Base-by-base conservation (phyloP, 225 moss, liverwort and hornwort species). In the Neckera pumila region DNA sequence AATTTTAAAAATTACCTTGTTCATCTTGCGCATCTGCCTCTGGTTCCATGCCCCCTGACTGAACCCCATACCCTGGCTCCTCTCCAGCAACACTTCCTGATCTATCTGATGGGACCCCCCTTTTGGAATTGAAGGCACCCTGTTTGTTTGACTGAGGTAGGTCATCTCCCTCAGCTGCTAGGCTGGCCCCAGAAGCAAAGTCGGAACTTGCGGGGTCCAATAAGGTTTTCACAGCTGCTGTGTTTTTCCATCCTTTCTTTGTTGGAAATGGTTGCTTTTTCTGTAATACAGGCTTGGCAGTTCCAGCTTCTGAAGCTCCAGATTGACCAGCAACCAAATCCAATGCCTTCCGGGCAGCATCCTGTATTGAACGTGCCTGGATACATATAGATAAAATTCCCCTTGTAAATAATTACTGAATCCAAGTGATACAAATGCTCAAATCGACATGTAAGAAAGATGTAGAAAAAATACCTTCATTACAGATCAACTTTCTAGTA, bases 281-380 rank as follows among this genome's bases (percentile, higher is more conserved):
- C 76, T 92, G 92, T 56, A 93, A 87, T 47, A 89, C 81, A 87
- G 94, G 84, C 86, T 96, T 95, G 45, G 88, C 93, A 85, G 79
- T 66, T 90, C 92, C 92, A 88, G 84, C 76, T 82, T 92, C 95
- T 77, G 86, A 81, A 79, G 90, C 90, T 87, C 97, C 96, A 38
- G 92, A 88, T 89, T 96, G 96, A 72, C 87, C 86, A 86, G 94
- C 92, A 78, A 96, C 85, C 56, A 92, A 93, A 86, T 97, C 97
- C 88, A 97, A 89, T 61, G 98, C 93, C 90, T 94, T 97, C 43
- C 96, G 95, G 42, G 96, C 95, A 91, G 97, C 95, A 84, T 99
- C 99, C 79, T 95, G 95, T 78, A 99, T 99, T 76, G 97, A 94
- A 67, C 95, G 96, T 62, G 99, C 99, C 99, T 99, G 94, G 53